Conservation (phyloP, 1,284 basidiomycete genomes). For the Ceraceosorus guamensis region DNA sequence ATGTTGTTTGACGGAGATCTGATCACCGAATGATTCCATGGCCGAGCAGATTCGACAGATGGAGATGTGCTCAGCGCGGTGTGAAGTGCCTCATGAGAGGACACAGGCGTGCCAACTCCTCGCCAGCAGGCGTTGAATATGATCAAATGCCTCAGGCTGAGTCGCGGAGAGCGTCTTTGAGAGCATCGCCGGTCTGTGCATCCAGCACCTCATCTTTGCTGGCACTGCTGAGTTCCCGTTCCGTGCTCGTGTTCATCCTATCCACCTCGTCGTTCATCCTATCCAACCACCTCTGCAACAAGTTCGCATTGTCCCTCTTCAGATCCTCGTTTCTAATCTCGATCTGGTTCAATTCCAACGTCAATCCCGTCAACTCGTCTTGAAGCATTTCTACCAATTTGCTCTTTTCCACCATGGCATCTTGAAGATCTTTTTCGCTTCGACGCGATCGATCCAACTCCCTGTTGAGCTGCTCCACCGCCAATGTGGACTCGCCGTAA, state of each 20-base stretch:
- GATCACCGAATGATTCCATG: too few species aligned
- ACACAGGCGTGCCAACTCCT: too few species aligned
- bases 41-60: too few species aligned
- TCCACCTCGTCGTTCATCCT: slow-evolving; percentile 80
- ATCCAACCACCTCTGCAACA: slow-evolving; percentile 62
- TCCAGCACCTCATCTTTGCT: too few species aligned
- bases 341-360: slow-evolving; percentile 71
- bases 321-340: slow-evolving; percentile 77
- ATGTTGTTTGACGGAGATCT: too few species aligned
- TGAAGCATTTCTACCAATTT: slow-evolving; percentile 80
- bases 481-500: slow-evolving; percentile 68
- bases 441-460: slow-evolving; percentile 60
- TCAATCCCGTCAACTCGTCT: slow-evolving; percentile 56
- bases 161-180: too few species aligned
- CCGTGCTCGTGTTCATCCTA: slow-evolving; percentile 65
- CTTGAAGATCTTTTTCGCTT: slow-evolving; percentile 55
- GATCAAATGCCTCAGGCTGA: too few species aligned
- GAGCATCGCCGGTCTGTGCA: too few species aligned
- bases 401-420: slow-evolving; percentile 72
- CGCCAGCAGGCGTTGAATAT: too few species aligned
- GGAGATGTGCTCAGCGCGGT: too few species aligned
- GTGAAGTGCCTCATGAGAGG: too few species aligned
- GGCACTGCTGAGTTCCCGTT: too few species aligned
- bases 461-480: slow-evolving; percentile 62
- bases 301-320: slow-evolving; percentile 82